A percentile compares a stretch with the other conserved stretches of the same genome.
phyloP scores from a whole-genome alignment of 257 asterid genomes.

The Solanum rostratum region DNA sequence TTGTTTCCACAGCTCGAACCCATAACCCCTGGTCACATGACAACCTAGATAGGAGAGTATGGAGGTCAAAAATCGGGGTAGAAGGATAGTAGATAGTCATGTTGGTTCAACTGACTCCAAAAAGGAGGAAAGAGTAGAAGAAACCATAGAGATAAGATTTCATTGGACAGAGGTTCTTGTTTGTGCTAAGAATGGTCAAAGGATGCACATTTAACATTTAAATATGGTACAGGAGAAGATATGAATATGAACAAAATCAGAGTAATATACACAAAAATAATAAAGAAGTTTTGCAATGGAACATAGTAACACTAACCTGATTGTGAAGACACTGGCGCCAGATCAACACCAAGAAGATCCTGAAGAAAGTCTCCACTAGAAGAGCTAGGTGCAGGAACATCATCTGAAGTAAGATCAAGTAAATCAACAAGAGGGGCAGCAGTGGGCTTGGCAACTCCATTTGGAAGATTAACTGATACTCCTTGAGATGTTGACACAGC shows the following conservation, averaged over 20 bases:
- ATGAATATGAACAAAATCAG: background rate
- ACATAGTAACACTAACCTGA: slow-evolving; percentile 35
- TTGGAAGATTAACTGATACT: slow-evolving; percentile 59
- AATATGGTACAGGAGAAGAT: background rate
- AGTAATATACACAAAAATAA: background rate
- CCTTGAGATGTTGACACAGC: slow-evolving; percentile 72
- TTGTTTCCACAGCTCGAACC: background rate
- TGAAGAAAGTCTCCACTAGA: slow-evolving; percentile 84
- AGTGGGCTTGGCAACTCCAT: slow-evolving; percentile 61
- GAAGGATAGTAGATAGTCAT: background rate
- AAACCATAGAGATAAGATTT: background rate
- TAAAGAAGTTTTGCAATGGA: background rate
- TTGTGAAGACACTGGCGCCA: slow-evolving; percentile 35
- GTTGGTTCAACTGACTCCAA: background rate
- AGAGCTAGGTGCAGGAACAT: slow-evolving; percentile 49
- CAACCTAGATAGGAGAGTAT: background rate
- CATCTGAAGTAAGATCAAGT: slow-evolving; percentile 81
- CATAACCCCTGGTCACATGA: background rate
- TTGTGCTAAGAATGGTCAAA: background rate
- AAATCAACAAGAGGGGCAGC: slow-evolving; percentile 78
- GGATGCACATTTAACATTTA: background rate
- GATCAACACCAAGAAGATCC: slow-evolving; percentile 84
- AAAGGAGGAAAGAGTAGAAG: background rate
- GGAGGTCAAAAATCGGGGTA: background rate
- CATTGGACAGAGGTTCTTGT: background rate